Evolutionary conservation across 106 monocot genomes (phyloP).

Genomic region (Dioscorea alata): DNA sequence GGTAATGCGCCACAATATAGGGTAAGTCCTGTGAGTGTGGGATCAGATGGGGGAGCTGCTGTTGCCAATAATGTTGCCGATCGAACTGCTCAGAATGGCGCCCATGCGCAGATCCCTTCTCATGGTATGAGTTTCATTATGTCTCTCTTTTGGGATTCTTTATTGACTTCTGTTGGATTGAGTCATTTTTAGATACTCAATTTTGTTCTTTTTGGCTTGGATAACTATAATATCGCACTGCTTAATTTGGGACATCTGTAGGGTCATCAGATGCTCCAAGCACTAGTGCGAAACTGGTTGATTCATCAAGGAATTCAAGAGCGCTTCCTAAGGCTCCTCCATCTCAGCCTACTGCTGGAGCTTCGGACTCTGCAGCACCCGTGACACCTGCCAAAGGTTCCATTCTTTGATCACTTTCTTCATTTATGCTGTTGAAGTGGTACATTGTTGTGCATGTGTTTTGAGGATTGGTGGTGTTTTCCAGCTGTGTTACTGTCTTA

Average conservation of each 20-base stretch:
- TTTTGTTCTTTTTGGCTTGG: conserved; percentile 2
- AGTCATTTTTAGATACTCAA: not conserved
- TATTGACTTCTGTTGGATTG: not conserved
- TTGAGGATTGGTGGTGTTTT: not conserved
- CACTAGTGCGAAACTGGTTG: conserved; percentile 20
- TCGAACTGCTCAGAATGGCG: conserved; percentile 36
- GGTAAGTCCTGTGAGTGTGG: conserved; percentile 12
- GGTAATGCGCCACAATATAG: conserved; percentile 68
- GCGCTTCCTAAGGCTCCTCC: conserved; percentile 32
- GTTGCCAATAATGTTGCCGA: not conserved
- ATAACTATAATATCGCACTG: too few species aligned
- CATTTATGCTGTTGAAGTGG: not conserved
- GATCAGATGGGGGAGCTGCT: conserved; percentile 5
- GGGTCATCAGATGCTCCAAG: conserved; percentile 14
- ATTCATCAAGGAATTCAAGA: conserved; percentile 21
- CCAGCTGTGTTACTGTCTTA: too few species aligned
- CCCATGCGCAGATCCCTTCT: conserved; percentile 14
- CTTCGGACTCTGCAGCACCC: conserved; percentile 18
- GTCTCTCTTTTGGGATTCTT: not conserved
- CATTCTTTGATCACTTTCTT: not conserved
- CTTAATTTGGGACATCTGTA: not conserved
- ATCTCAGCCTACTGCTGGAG: conserved; percentile 22
- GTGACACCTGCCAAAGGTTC: conserved; percentile 51
- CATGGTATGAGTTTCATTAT: conserved; percentile 26
- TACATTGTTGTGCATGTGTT: too few species aligned